A percentile compares a stretch with the other conserved stretches of the same genome.
Conservation (phyloP, 2,329 filamentous ascomycete species). For the Chlorencoelia australis region DNA sequence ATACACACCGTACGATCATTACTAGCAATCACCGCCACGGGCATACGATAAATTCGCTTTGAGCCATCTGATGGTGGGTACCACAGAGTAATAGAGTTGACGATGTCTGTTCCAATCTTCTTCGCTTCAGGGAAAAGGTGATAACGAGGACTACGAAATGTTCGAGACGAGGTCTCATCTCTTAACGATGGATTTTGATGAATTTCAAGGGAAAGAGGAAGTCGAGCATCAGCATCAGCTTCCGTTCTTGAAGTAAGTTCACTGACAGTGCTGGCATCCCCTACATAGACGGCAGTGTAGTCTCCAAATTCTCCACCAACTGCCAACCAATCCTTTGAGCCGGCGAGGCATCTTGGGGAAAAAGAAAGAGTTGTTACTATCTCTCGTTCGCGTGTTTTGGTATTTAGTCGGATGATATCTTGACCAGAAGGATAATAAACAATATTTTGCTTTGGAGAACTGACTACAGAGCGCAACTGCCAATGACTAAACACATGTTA, state of each 20-base stretch:
- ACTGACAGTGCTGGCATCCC: slow-evolving; percentile 8
- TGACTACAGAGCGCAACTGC: slow-evolving; percentile 85
- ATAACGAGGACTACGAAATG: slow-evolving; percentile 11
- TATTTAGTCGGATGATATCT: slow-evolving; percentile 62
- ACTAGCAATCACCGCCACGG: slow-evolving; percentile 70
- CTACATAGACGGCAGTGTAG: slow-evolving; percentile 41
- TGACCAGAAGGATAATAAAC: slow-evolving; percentile 77
- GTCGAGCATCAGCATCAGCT: slow-evolving; percentile 44
- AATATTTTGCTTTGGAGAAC: slow-evolving; percentile 62
- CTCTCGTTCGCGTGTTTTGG: slow-evolving; percentile 59
- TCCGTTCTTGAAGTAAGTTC: too few species aligned
- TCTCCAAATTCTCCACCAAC: slow-evolving; percentile 83
- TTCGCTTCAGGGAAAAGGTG: slow-evolving; percentile 33
- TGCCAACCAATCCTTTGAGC: slow-evolving; percentile 78
- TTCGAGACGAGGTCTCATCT: slow-evolving; percentile 8
- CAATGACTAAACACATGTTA: slow-evolving; percentile 51
- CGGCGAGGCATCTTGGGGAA: slow-evolving; percentile 76
- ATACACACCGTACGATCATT: slow-evolving; percentile 85
- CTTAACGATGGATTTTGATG: slow-evolving; percentile 13
- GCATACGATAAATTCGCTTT: slow-evolving; percentile 35
- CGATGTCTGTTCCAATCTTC: slow-evolving; percentile 48
- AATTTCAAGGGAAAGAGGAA: slow-evolving; percentile 41
- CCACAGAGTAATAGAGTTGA: slow-evolving; percentile 59
- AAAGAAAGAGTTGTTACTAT: slow-evolving; percentile 62
- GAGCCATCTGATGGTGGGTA: slow-evolving; percentile 31